Percentiles rank a stretch among this genome's conserved stretches.
Conservation (phyloP, 306 rosid genomes). For the Malus sylvestris region DNA sequence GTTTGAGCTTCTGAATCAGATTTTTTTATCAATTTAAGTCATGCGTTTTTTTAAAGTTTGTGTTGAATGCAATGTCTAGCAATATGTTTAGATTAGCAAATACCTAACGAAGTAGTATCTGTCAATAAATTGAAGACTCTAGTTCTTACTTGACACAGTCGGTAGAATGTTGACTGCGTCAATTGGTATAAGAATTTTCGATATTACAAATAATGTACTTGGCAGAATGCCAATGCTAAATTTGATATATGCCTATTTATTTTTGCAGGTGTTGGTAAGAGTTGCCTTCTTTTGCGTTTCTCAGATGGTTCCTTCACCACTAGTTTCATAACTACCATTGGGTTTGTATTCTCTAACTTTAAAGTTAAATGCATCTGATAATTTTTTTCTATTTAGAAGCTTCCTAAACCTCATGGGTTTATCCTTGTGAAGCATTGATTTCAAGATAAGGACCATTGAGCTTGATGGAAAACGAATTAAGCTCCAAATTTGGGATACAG, state of each 20-base stretch:
- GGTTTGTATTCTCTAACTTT: slow-evolving; percentile 43
- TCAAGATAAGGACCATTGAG: slow-evolving; percentile 87
- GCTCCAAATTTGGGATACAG: slow-evolving; percentile 98
- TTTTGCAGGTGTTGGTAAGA: slow-evolving; percentile 92
- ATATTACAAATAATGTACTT: background rate
- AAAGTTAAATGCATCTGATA: slow-evolving; percentile 1
- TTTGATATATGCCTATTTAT: background rate
- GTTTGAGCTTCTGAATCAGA: background rate
- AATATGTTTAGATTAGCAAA: background rate
- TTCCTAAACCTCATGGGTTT: slow-evolving; percentile 17
- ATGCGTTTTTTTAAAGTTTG: background rate
- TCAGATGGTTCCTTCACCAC: slow-evolving; percentile 95
- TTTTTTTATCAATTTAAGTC: background rate
- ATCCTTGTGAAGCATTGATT: slow-evolving; percentile 76
- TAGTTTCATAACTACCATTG: slow-evolving; percentile 89
- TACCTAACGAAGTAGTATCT: background rate
- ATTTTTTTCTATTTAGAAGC: background rate
- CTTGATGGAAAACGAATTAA: slow-evolving; percentile 87
- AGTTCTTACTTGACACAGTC: background rate
- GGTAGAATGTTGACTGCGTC: background rate
- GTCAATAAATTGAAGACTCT: background rate
- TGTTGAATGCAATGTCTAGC: background rate
- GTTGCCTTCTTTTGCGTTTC: slow-evolving; percentile 96
- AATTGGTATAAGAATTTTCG: background rate
- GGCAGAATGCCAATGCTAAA: background rate